These are phyloP conservation scores for Ceratobasidium sp. DNA, from an alignment of 1,284 basidiomycete species.

Conservation along the genomic window DNA sequence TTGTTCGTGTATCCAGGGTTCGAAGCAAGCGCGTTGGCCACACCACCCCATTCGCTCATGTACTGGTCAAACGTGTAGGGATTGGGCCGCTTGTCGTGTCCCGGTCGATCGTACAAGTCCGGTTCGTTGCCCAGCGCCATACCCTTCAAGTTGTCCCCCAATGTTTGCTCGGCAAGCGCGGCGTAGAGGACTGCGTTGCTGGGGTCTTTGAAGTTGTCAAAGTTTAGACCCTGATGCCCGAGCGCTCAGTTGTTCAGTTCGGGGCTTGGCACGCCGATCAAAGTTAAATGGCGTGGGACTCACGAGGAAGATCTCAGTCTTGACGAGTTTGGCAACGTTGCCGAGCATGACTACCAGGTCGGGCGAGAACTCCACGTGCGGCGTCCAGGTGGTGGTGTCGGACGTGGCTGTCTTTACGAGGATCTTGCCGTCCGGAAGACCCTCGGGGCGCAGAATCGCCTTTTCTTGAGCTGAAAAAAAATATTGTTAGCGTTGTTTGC, in stretches of 20 bases:
- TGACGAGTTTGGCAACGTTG: slow-evolving; percentile 37
- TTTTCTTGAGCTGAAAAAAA: slow-evolving; percentile 35
- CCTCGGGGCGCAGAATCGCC: slow-evolving; percentile 30
- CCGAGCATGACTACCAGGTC: slow-evolving; percentile 45
- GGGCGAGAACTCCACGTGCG: slow-evolving; percentile 45
- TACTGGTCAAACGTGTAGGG: slow-evolving; percentile 71
- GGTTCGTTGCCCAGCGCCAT: slow-evolving; percentile 48
- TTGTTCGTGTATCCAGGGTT: slow-evolving; percentile 35
- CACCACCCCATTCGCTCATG: slow-evolving; percentile 46
- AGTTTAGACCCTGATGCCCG: slow-evolving; percentile 54
- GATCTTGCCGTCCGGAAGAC: slow-evolving; percentile 38
- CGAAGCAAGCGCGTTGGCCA: slow-evolving; percentile 21
- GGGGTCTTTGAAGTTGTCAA: slow-evolving; percentile 52
- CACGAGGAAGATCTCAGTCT: slow-evolving; percentile 46
- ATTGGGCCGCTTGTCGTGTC: slow-evolving; percentile 63
- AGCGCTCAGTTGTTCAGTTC: neutral
- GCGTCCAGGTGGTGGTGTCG: slow-evolving; percentile 45
- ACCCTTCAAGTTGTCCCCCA: slow-evolving; percentile 39
- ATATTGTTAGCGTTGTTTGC: slow-evolving; percentile 50
- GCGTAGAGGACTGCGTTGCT: slow-evolving; percentile 40
- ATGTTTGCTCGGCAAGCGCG: slow-evolving; percentile 24
- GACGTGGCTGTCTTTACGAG: slow-evolving; percentile 35
- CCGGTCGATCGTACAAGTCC: slow-evolving; percentile 30
- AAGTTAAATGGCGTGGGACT: too few species aligned
- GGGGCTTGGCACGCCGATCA: neutral